phyloP scores from a whole-genome alignment of 2,329 filamentous ascomycete genomes.

The Colletotrichum acutatum region DNA sequence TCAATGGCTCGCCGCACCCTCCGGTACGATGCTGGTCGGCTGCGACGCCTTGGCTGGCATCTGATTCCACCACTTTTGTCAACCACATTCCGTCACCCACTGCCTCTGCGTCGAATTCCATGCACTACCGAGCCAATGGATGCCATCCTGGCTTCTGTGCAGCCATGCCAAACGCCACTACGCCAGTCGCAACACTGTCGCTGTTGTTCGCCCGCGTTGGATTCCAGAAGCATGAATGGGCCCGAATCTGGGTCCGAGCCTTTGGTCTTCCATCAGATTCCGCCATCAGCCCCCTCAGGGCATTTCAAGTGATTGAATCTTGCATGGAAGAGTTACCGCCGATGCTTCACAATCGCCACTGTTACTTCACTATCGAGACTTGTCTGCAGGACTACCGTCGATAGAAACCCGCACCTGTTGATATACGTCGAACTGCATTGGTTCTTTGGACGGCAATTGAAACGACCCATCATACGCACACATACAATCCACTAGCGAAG shows the following conservation, averaged over 20 bases:
- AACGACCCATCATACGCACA: conserved; percentile 13
- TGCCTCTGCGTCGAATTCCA: conserved; percentile 13
- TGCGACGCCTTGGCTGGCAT: conserved; percentile 29
- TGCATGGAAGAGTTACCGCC: not conserved
- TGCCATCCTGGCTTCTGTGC: not conserved
- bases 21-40: conserved; percentile 13
- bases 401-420: not conserved
- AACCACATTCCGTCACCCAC: conserved; percentile 31
- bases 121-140: not conserved
- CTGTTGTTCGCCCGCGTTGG: not conserved
- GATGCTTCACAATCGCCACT: conserved; percentile 4
- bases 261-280: conserved; percentile 8
- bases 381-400: not conserved
- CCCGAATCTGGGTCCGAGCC: not conserved
- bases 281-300: not conserved
- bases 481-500: conserved; percentile 9
- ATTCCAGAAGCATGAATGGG: conserved; percentile 8
- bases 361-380: not conserved
- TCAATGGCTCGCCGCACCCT: conserved; percentile 23
- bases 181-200: not conserved
- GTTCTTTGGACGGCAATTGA: not conserved
- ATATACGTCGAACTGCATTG: conserved; percentile 13
- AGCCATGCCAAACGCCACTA: not conserved
- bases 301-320: not conserved
- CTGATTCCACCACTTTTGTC: conserved; percentile 22